Evolutionary conservation across 805 yeast species (phyloP), one percentile per base, ranked within the genome.

Genomic region (Yarrowia deformans): DNA sequence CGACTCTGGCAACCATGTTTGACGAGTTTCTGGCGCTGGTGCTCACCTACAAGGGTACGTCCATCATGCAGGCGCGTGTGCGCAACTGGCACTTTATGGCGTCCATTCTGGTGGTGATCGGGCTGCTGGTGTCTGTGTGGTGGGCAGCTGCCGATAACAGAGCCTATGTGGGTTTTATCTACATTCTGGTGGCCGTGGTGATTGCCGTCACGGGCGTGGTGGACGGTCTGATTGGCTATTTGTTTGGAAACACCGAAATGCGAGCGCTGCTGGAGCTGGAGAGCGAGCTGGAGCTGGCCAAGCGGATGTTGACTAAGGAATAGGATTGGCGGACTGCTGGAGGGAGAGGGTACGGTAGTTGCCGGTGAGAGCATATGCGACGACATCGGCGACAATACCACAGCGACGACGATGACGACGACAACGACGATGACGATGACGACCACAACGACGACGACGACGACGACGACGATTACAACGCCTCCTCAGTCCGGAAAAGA

Each of bases 191-290:
- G 4, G 84, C 90, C 1, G 81, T 85, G 0, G 72, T 87, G 0
- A 76, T 92, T 2, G 83, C 87, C 0, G 82, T 87, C 2, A 83
- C 93, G 0, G 98, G 97, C 0, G 79, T 85, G 0, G 76, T 90
- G 1, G 88, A 92, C 75, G 97, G 97, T 0, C 75, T 91, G 69
- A 90, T 95, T 55, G 93, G 94, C 49, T 84, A 83, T 69, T 75
- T 92, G 39, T 94, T 93, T 75, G 96, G 97, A 0, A 82, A 92
- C 42, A 83, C 86, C n/a, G 99, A 95, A 76, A 77, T 81, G 66
- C 81, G 98, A 58, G 94, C 93, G 0, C 78, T 95, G 60, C 80
- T 79, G 32, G 98, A 94, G 78, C 92, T 92, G 6, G 84, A 84
- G 70, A 77, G 83, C 72, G 96, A 94, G 76, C 90, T 93, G 1